Conservation (phyloP, 2,329 filamentous ascomycete genomes). For the Onygenales sp. region DNA sequence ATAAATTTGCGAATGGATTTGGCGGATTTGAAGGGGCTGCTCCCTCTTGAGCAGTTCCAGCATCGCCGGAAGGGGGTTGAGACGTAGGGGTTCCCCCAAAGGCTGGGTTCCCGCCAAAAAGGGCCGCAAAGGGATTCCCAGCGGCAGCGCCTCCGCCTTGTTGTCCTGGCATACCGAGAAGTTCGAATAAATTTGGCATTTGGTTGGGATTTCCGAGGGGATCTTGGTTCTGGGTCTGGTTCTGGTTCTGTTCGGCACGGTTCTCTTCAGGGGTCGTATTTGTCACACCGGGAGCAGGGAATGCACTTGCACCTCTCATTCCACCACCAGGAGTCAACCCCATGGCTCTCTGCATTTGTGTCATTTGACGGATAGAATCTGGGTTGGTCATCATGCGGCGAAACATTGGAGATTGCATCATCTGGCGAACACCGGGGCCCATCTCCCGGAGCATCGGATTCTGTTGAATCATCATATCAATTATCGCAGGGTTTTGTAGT, state of each 20-base stretch:
- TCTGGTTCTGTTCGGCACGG: conserved; percentile 25
- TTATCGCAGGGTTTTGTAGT: conserved; percentile 85
- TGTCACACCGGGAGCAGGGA: conserved; percentile 85
- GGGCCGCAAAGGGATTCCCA: conserved; percentile 53
- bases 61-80: conserved; percentile 22
- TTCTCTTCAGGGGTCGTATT: conserved; percentile 64
- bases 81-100: conserved; percentile 19
- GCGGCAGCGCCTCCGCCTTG: conserved; percentile 11
- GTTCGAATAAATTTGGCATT: conserved; percentile 25
- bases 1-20: conserved; percentile 62
- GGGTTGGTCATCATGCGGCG: conserved; percentile 90
- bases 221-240: conserved; percentile 20
- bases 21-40: conserved; percentile 27
- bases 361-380: conserved; percentile 68
- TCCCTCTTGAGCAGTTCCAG: conserved; percentile 19
- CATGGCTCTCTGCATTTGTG: conserved; percentile 66
- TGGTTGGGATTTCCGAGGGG: conserved; percentile 15
- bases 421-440: conserved; percentile 64
- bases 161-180: conserved; percentile 20
- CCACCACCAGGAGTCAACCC: conserved; percentile 44
- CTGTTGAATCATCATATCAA: conserved; percentile 88
- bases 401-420: conserved; percentile 82
- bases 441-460: conserved; percentile 73
- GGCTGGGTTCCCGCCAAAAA: conserved; percentile 39
- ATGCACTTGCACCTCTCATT: conserved; percentile 43